A percentile compares a stretch with the other conserved stretches of the same genome.
Conservation (phyloP, 2,329 filamentous ascomycete genomes). For the Juglanconis oblonga region DNA sequence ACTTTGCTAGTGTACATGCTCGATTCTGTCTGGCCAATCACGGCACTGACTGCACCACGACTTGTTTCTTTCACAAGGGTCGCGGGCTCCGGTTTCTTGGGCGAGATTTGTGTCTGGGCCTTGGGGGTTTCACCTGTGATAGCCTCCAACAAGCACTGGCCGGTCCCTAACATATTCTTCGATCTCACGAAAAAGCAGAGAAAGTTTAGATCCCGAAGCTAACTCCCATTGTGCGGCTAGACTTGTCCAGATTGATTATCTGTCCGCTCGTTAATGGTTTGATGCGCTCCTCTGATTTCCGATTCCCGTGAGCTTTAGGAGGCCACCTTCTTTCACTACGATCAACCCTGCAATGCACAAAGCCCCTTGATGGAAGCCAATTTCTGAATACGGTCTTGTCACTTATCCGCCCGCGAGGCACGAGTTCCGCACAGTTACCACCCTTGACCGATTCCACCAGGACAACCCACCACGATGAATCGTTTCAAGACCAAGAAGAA, state of each 20-base stretch:
- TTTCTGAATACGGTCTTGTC: conserved; percentile 4
- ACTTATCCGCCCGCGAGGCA: not conserved
- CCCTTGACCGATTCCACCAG: conserved; percentile 3
- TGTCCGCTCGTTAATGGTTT: not conserved
- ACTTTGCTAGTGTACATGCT: conserved; percentile 1
- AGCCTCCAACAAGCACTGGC: not conserved
- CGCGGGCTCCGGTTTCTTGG: not conserved
- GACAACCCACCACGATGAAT: conserved; percentile 56
- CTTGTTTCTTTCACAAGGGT: not conserved
- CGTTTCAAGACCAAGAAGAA: conserved; percentile 74
- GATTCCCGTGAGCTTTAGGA: not conserved
- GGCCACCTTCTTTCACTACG: not conserved
- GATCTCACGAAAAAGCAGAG: not conserved
- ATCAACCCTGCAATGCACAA: not conserved
- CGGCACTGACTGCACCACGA: not conserved
- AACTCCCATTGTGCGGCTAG: not conserved
- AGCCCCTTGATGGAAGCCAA: conserved; percentile 10
- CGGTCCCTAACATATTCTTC: too few relatives aligned
- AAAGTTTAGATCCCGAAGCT: not conserved
- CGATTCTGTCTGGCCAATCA: not conserved
- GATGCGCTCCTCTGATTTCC: not conserved
- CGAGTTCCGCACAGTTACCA: not conserved
- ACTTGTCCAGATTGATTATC: not conserved
- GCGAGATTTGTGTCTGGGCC: not conserved
- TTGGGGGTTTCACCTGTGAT: not conserved